Evolutionary conservation across 768 basidiomycete species (phyloP).

Genomic region (Podaxis sp.): DNA sequence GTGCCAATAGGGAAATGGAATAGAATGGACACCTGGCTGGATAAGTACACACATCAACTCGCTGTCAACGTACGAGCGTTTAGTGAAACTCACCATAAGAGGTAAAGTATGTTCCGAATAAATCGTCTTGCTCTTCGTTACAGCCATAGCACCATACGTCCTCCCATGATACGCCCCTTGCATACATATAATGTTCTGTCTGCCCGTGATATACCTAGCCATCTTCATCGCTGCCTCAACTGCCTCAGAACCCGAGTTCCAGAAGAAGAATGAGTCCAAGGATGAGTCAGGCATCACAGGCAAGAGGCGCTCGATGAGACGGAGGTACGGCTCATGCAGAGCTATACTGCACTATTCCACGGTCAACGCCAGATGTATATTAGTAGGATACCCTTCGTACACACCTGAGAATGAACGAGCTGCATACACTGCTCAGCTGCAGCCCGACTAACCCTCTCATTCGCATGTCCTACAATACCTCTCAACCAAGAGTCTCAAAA

Average conservation of each 20-base stretch:
- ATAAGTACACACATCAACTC: background rate
- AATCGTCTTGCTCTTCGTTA: conserved; percentile 92
- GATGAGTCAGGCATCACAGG: conserved; percentile 90
- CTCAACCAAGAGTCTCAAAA: conserved; percentile 4
- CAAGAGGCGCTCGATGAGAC: conserved; percentile 81
- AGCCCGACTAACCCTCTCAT: conserved; percentile 82
- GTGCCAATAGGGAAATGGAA: conserved; percentile 94
- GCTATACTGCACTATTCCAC: conserved; percentile 77
- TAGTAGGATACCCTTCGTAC: conserved; percentile 12
- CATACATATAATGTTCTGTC: conserved; percentile 89
- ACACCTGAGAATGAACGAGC: conserved; percentile 77
- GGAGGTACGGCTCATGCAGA: conserved; percentile 82
- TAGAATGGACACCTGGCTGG: conserved; percentile 80
- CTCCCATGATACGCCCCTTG: conserved; percentile 91
- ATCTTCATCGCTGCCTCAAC: conserved; percentile 90
- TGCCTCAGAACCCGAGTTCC: conserved; percentile 96
- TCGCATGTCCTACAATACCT: conserved; percentile 69
- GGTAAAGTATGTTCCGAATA: conserved; percentile 81
- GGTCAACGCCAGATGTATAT: background rate
- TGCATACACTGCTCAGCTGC: conserved; percentile 87
- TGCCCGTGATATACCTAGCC: conserved; percentile 72
- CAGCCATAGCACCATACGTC: conserved; percentile 89
- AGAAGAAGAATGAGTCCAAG: conserved; percentile 95
- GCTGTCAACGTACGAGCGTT: background rate
- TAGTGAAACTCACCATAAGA: conserved; percentile 61